These are phyloP conservation scores for Elymus sibiricus DNA, from an alignment of 176 grass and related monocot species.

Conservation along the genomic window DNA sequence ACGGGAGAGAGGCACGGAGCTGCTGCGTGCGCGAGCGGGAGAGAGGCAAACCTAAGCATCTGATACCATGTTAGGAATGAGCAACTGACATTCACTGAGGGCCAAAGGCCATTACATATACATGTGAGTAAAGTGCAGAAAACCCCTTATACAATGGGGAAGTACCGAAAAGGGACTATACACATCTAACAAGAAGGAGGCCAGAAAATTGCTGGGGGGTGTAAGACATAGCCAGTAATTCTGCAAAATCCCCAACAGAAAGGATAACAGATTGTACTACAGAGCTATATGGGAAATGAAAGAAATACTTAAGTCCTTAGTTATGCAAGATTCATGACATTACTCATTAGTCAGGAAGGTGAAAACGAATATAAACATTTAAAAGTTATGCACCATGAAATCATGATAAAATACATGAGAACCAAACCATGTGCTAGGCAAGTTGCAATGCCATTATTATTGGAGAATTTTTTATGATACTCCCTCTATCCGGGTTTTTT, in stretches of 20 bases:
- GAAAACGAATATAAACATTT: not conserved
- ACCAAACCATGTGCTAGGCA: constrained; percentile 2
- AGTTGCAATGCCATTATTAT: not conserved
- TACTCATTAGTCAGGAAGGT: not conserved
- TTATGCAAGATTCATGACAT: not conserved
- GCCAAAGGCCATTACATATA: too few species aligned
- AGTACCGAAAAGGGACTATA: too few species aligned
- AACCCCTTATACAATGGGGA: too few species aligned
- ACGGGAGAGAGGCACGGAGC: too few species aligned
- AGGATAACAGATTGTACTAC: not conserved
- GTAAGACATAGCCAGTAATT: not conserved
- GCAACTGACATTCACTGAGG: too few species aligned
- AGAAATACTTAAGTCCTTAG: not conserved
- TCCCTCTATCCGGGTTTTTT: not conserved
- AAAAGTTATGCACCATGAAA: not conserved
- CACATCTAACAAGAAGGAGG: not conserved
- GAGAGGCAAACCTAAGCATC: too few species aligned
- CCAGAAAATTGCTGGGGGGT: not conserved
- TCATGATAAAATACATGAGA: constrained; percentile 5
- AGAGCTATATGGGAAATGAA: not conserved
- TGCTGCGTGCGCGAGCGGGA: too few species aligned
- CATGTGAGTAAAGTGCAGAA: too few species aligned
- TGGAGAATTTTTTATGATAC: not conserved
- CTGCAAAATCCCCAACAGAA: not conserved
- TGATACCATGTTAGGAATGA: too few species aligned